Evolutionary conservation across 352 stramenopile genomes (phyloP).

Genomic region (Globisporangium splendens): DNA sequence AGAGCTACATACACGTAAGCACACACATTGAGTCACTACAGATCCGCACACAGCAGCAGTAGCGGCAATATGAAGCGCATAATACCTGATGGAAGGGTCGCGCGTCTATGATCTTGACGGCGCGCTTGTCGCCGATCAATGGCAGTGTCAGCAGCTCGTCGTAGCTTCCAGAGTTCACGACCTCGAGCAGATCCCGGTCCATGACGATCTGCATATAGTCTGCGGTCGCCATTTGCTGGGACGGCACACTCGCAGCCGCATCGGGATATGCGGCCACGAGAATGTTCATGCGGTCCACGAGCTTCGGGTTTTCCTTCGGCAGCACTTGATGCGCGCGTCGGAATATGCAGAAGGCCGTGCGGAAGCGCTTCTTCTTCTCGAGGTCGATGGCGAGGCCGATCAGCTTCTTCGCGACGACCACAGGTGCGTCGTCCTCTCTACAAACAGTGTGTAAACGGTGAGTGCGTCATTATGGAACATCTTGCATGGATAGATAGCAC

Average conservation of each 20-base stretch:
- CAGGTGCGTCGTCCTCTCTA: slow-evolving; percentile 23
- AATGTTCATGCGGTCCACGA: slow-evolving; percentile 34
- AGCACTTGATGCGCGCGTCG: slow-evolving; percentile 48
- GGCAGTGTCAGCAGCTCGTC: slow-evolving; percentile 41
- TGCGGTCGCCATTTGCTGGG: slow-evolving; percentile 37
- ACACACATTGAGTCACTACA: neutral
- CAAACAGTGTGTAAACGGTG: neutral
- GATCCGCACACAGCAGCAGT: neutral
- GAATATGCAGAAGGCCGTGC: slow-evolving; percentile 45
- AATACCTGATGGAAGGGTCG: slow-evolving; percentile 41
- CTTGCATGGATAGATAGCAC: neutral
- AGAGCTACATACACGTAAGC: slow-evolving; percentile 20
- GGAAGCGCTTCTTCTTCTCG: slow-evolving; percentile 36
- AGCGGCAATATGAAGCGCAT: neutral
- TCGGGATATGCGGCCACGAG: slow-evolving; percentile 26
- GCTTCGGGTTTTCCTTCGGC: slow-evolving; percentile 39
- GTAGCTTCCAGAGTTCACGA: slow-evolving; percentile 41
- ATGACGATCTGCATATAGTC: slow-evolving; percentile 37
- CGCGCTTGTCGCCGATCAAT: slow-evolving; percentile 50
- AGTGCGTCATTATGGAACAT: no score
- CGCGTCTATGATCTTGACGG: slow-evolving; percentile 33
- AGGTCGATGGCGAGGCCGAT: slow-evolving; percentile 49
- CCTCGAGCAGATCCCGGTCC: slow-evolving; percentile 42
- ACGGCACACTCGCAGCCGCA: slow-evolving; percentile 19
- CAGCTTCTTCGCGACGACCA: slow-evolving; percentile 54